Evolutionary conservation across 176 grass and related monocot species (phyloP).

Genomic region (Oryza punctata): DNA sequence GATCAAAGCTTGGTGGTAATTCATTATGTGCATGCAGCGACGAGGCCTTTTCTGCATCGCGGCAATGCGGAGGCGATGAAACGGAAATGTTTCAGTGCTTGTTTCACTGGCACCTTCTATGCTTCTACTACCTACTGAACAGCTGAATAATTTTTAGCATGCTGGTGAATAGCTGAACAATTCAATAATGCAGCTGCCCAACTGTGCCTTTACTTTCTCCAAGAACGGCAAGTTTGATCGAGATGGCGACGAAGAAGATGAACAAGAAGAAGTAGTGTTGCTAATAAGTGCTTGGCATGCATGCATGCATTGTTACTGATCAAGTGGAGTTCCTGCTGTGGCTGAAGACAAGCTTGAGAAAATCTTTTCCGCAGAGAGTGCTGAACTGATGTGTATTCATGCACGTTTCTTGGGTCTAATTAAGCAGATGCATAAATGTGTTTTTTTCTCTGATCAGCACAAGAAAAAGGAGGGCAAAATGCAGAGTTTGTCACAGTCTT

Average conservation of each 20-base stretch:
- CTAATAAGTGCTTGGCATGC: neutral
- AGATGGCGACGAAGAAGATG: neutral
- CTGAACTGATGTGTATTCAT: neutral
- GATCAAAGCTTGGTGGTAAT: neutral
- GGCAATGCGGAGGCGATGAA: neutral
- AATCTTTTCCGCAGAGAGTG: neutral
- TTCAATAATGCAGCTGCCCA: constrained; percentile 38
- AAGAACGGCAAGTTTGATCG: neutral
- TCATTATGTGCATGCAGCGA: neutral
- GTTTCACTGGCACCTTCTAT: neutral
- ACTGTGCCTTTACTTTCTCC: neutral
- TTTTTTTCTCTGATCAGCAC: neutral
- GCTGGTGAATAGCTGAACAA: constrained; percentile 2
- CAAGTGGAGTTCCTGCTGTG: constrained; percentile 26
- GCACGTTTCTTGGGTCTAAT: neutral
- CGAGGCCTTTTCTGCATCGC: neutral
- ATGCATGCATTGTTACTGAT: neutral
- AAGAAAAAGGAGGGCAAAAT: neutral
- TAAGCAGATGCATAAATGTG: neutral
- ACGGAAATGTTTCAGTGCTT: constrained; percentile 10
- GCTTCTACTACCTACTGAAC: neutral
- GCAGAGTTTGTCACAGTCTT: neutral
- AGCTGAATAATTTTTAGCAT: neutral
- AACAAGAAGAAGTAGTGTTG: too few relatives aligned
- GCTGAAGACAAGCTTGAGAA: neutral